Percentiles rank a stretch among this genome's conserved stretches.
These are phyloP conservation scores for Raffaelea arxii DNA, from an alignment of 2,329 filamentous ascomycete species.

Conservation along the genomic window DNA sequence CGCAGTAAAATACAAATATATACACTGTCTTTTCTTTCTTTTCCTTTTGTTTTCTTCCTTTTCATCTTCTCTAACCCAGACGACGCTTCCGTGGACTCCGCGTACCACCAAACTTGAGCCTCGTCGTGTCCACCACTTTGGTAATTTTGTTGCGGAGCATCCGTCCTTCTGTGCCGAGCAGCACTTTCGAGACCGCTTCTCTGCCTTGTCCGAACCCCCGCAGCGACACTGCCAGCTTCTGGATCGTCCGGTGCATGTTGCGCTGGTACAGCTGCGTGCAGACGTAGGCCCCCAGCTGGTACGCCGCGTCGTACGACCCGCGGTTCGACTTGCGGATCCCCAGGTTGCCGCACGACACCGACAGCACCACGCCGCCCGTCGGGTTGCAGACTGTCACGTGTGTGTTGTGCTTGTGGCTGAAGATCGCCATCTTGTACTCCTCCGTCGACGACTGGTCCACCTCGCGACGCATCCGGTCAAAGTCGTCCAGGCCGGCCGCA, in stretches of 20 bases:
- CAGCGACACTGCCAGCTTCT: slow-evolving; percentile 67
- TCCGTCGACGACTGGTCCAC: slow-evolving; percentile 23
- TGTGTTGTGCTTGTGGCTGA: slow-evolving; percentile 84
- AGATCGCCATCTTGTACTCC: slow-evolving; percentile 80
- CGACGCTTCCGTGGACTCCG: slow-evolving; percentile 78
- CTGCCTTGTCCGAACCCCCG: slow-evolving; percentile 80
- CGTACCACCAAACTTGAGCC: slow-evolving; percentile 90
- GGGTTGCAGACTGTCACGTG: slow-evolving; percentile 85
- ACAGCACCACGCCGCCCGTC: slow-evolving; percentile 68
- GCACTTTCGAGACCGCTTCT: slow-evolving; percentile 80
- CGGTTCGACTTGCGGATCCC: slow-evolving; percentile 81
- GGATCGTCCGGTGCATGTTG: slow-evolving; percentile 66
- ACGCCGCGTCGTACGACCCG: slow-evolving; percentile 80
- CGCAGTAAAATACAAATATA: too few relatives aligned
- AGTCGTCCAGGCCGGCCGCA: slow-evolving; percentile 8
- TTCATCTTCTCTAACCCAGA: slow-evolving; percentile 42
- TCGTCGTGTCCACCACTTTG: slow-evolving; percentile 75
- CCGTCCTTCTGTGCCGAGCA: slow-evolving; percentile 78
- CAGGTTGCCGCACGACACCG: slow-evolving; percentile 73
- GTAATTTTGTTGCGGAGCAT: slow-evolving; percentile 64
- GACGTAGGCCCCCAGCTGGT: slow-evolving; percentile 77
- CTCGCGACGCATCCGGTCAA: slow-evolving; percentile 13
- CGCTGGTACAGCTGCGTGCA: slow-evolving; percentile 77
- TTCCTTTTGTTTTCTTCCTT: background rate
- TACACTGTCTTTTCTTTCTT: too few relatives aligned